Percentiles rank a stretch among this genome's conserved stretches.
These are phyloP conservation scores for Talaromyces liani DNA, from an alignment of 495 filamentous ascomycete genomes.

Conservation along the genomic window DNA sequence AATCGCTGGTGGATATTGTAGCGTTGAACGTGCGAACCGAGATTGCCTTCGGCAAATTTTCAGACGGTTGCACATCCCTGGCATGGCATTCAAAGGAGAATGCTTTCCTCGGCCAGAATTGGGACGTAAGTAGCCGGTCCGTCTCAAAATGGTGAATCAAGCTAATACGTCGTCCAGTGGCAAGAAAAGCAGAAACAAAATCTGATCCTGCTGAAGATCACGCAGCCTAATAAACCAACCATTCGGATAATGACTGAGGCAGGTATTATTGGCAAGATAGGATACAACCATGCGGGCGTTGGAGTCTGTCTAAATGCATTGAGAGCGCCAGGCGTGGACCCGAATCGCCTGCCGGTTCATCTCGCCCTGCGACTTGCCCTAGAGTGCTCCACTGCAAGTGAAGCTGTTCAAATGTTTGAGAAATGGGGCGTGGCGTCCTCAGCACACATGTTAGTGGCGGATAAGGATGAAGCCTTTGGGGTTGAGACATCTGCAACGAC, in stretches of 20 bases:
- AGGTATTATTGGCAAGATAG: slow-evolving; percentile 68
- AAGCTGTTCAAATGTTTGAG: slow-evolving; percentile 40
- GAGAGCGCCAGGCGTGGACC: slow-evolving; percentile 48
- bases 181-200: slow-evolving; percentile 3
- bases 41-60: slow-evolving; percentile 55
- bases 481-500: slow-evolving; percentile 43
- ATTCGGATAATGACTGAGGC: slow-evolving; percentile 46
- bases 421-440: slow-evolving; percentile 51
- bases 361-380: slow-evolving; percentile 53
- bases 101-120: slow-evolving; percentile 55
- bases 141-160: background rate
- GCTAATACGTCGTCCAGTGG: background rate
- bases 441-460: slow-evolving; percentile 55
- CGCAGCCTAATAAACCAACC: background rate
- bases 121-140: slow-evolving; percentile 47
- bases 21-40: slow-evolving; percentile 63
- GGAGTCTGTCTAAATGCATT: slow-evolving; percentile 65
- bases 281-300: slow-evolving; percentile 54
- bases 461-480: slow-evolving; percentile 52
- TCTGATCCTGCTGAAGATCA: slow-evolving; percentile 3
- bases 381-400: slow-evolving; percentile 43
- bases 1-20: slow-evolving; percentile 49
- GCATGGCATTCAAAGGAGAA: slow-evolving; percentile 37
- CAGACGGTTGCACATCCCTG: slow-evolving; percentile 58
- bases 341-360: slow-evolving; percentile 51